phyloP scores from a whole-genome alignment of 1,284 basidiomycete species.

The Leccinum cinnamomeum region DNA sequence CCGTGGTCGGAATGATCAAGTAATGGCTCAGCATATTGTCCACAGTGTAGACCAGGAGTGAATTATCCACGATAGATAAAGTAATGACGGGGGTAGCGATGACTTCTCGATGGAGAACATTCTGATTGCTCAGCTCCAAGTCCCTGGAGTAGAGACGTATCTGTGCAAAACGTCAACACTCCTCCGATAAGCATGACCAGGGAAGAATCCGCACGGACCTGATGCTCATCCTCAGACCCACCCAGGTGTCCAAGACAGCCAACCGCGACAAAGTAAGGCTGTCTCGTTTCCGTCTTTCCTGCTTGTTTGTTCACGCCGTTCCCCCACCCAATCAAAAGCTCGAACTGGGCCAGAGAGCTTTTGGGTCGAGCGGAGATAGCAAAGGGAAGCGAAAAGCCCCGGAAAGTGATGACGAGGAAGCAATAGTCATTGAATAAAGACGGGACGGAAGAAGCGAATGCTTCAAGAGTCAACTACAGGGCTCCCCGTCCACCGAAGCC shows the following conservation, averaged over 20 bases:
- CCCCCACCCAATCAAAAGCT: too few relatives aligned
- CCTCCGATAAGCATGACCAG: background rate
- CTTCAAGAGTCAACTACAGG: background rate
- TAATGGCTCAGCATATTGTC: slow-evolving; percentile 96
- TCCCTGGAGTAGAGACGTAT: slow-evolving; percentile 96
- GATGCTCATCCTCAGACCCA: slow-evolving; percentile 36
- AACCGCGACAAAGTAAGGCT: too few relatives aligned
- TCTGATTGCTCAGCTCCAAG: slow-evolving; percentile 83
- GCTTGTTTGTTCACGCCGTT: too few relatives aligned
- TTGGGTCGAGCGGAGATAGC: too few relatives aligned
- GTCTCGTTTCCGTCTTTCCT: too few relatives aligned
- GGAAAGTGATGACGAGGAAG: too few relatives aligned
- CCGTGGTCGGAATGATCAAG: slow-evolving; percentile 82
- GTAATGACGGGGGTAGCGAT: slow-evolving; percentile 79
- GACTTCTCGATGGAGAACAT: slow-evolving; percentile 83
- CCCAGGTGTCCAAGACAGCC: too few relatives aligned
- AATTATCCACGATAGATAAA: slow-evolving; percentile 92
- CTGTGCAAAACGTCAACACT: slow-evolving; percentile 32
- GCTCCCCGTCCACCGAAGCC: background rate
- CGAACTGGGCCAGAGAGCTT: too few relatives aligned
- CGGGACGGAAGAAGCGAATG: slow-evolving; percentile 9
- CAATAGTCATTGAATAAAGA: background rate
- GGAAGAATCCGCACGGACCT: slow-evolving; percentile 48
- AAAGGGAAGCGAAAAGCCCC: too few relatives aligned
- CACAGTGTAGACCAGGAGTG: slow-evolving; percentile 94